Conservation (phyloP, 805 yeast species). For the Pichia rugopelliculosa region DNA sequence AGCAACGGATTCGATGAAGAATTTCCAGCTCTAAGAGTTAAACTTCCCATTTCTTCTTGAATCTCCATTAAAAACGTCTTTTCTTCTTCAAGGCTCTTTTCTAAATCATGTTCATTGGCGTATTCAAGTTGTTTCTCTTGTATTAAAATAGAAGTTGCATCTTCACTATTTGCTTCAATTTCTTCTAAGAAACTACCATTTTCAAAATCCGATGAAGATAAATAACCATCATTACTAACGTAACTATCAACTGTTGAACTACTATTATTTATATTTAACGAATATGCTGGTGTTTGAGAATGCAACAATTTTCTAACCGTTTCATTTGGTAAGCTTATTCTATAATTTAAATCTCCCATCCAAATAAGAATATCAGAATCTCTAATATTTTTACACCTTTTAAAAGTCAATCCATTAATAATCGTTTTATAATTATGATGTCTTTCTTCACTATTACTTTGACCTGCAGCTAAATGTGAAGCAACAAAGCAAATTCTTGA, state of each 20-base stretch:
- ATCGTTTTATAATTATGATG: constrained; percentile 82
- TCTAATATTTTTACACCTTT: constrained; percentile 47
- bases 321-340: constrained; percentile 67
- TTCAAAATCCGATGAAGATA: not conserved
- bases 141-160: not conserved
- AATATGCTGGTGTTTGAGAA: not conserved
- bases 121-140: constrained; percentile 1
- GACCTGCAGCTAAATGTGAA: constrained; percentile 92
- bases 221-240: not conserved
- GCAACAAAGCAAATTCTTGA: constrained; percentile 70
- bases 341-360: constrained; percentile 91
- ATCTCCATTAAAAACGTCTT: not conserved
- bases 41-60: not conserved
- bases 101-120: constrained; percentile 3
- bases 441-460: constrained; percentile 70
- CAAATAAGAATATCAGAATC: constrained; percentile 83
- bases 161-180: not conserved
- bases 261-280: constrained; percentile 2
- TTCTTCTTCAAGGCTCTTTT: not conserved
- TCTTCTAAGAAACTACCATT: constrained; percentile 3
- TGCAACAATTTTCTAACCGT: constrained; percentile 43
- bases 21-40: not conserved
- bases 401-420: constrained; percentile 57
- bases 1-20: not conserved
- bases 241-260: constrained; percentile 4